Percentiles rank a stretch among this genome's conserved stretches.
phyloP scores from a whole-genome alignment of 345 rosid genomes.

The Populus alba region DNA sequence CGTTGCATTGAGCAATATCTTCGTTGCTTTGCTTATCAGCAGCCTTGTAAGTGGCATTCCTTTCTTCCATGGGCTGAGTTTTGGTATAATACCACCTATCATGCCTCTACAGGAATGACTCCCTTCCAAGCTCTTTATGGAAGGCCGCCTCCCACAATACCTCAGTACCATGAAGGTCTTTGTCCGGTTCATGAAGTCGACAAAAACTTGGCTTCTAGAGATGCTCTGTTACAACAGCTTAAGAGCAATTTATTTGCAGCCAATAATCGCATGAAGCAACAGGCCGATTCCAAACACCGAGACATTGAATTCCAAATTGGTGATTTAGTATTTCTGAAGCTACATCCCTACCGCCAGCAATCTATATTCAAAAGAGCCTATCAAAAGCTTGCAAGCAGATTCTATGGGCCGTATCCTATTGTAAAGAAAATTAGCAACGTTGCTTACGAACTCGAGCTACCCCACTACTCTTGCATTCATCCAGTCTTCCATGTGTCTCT shows the following conservation, averaged over 20 bases:
- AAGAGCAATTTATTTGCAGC: background rate
- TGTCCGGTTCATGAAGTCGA: background rate
- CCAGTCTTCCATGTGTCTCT: background rate
- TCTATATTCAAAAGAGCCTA: background rate
- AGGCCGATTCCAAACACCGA: accelerated
- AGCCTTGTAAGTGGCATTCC: background rate
- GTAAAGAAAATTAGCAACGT: background rate
- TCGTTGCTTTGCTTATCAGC: background rate
- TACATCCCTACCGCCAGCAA: background rate
- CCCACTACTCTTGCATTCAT: background rate
- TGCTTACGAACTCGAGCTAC: background rate
- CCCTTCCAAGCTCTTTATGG: background rate
- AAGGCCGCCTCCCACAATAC: background rate
- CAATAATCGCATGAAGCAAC: background rate
- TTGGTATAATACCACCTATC: background rate
- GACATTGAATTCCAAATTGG: background rate
- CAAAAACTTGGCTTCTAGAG: background rate
- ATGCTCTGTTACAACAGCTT: background rate
- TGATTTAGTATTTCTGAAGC: background rate
- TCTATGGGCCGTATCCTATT: background rate
- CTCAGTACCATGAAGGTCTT: background rate
- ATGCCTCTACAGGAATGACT: background rate
- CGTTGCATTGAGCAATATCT: background rate
- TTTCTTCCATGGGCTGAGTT: background rate
- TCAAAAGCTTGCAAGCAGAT: background rate